Conservation (phyloP, 768 basidiomycete species). For the Lactarius deliciosus region DNA sequence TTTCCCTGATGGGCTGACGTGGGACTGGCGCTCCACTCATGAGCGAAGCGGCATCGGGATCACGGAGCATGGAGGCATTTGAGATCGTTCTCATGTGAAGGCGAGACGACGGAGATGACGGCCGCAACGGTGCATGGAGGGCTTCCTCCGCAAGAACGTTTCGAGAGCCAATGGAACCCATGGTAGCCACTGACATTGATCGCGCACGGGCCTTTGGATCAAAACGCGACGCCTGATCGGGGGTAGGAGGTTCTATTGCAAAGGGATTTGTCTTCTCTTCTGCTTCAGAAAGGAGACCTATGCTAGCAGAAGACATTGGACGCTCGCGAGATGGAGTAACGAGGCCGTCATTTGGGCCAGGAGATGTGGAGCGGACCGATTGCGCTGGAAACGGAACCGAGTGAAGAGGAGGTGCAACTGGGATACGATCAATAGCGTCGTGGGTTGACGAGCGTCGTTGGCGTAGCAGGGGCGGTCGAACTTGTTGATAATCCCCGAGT, state of each 20-base stretch:
- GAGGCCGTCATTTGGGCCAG: constrained; percentile 37
- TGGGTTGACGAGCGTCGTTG: constrained; percentile 55
- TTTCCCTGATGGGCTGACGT: constrained; percentile 42
- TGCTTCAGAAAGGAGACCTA: constrained; percentile 45
- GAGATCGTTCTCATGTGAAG: constrained; percentile 67
- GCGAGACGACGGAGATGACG: constrained; percentile 62
- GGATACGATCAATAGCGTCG: constrained; percentile 45
- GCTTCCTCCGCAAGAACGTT: constrained; percentile 44
- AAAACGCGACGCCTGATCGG: constrained; percentile 43
- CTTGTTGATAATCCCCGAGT: constrained; percentile 46
- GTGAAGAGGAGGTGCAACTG: constrained; percentile 42
- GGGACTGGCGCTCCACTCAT: constrained; percentile 37
- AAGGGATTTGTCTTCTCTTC: constrained; percentile 41
- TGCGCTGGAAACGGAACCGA: constrained; percentile 61
- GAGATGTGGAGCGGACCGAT: constrained; percentile 38
- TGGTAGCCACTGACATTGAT: constrained; percentile 47
- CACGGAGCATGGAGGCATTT: constrained; percentile 60
- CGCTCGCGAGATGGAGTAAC: constrained; percentile 40
- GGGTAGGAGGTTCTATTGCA: constrained; percentile 39
- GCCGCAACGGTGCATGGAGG: constrained; percentile 60
- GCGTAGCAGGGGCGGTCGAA: constrained; percentile 40
- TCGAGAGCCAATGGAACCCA: constrained; percentile 41
- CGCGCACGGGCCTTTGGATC: constrained; percentile 45
- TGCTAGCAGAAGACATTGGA: constrained; percentile 51
- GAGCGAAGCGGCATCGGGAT: constrained; percentile 46